Conservation (phyloP, 257 asterid species). For the Buddleja alternifolia region DNA sequence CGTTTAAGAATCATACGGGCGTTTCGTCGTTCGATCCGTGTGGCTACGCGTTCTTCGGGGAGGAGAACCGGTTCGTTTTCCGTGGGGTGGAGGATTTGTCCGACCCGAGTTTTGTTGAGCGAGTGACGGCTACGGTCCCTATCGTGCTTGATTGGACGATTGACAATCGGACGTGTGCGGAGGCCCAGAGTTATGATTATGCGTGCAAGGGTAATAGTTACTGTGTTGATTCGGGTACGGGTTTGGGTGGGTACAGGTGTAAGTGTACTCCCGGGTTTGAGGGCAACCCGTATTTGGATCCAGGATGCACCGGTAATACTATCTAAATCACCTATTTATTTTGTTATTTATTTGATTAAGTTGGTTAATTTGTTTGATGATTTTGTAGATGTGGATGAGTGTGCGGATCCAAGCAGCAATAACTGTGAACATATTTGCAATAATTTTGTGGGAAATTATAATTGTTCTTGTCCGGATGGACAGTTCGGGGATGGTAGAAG, state of each 20-base stretch:
- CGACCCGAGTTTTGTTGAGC: constrained; percentile 45
- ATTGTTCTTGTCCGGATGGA: constrained; percentile 66
- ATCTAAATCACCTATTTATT: no score
- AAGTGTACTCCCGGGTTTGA: constrained; percentile 54
- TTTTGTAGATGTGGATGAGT: constrained; percentile 50
- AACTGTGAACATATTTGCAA: constrained; percentile 39
- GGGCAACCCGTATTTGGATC: constrained; percentile 72
- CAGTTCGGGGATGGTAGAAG: constrained; percentile 57
- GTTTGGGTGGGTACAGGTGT: constrained; percentile 65
- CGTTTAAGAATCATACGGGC: constrained; percentile 36
- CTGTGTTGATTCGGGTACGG: constrained; percentile 55
- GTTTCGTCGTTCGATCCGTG: constrained; percentile 55
- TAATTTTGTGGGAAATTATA: constrained; percentile 48
- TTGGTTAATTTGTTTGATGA: constrained; percentile 3
- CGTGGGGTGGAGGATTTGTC: constrained; percentile 50
- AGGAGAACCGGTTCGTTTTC: constrained; percentile 44
- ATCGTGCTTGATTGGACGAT: constrained; percentile 72
- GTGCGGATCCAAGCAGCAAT: constrained; percentile 35
- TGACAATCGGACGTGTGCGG: constrained; percentile 54
- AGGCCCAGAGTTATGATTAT: constrained; percentile 30
- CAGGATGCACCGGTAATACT: constrained; percentile 67
- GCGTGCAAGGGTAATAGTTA: constrained; percentile 51
- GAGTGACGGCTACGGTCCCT: constrained; percentile 40
- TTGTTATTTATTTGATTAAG: background rate
- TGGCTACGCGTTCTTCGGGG: constrained; percentile 73